Evolutionary conservation across 2,329 filamentous ascomycete species (phyloP).

Genomic region (Cladophialophora carrionii): DNA sequence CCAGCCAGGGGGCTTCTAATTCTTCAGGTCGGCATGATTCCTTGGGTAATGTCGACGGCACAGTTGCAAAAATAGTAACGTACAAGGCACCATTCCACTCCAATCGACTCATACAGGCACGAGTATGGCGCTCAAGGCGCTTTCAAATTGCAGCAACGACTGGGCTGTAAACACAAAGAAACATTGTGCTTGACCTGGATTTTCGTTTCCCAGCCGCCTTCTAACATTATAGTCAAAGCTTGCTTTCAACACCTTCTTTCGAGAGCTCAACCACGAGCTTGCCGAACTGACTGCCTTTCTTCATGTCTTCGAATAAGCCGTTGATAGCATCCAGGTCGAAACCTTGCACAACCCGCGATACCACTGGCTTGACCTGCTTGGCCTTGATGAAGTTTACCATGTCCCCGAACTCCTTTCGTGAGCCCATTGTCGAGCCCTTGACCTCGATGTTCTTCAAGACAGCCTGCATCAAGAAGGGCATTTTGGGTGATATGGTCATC

Average conservation of each 20-base stretch:
- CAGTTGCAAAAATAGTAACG: slow-evolving; percentile 15
- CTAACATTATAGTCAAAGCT: slow-evolving; percentile 42
- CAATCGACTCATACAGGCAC: not conserved
- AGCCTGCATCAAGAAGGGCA: slow-evolving; percentile 82
- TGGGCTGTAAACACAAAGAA: not conserved
- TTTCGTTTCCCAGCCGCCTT: not conserved
- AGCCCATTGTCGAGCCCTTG: slow-evolving; percentile 87
- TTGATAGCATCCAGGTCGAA: slow-evolving; percentile 79
- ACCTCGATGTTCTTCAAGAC: slow-evolving; percentile 88
- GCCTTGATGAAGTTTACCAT: slow-evolving; percentile 82
- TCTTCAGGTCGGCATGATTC: not conserved
- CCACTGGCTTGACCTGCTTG: slow-evolving; percentile 73
- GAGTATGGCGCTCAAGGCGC: not conserved
- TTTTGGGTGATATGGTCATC: slow-evolving; percentile 84
- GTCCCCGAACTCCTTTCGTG: slow-evolving; percentile 81
- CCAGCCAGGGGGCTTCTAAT: not conserved
- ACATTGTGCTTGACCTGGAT: not conserved
- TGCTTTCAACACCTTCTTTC: slow-evolving; percentile 43
- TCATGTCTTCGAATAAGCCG: slow-evolving; percentile 83
- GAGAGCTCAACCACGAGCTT: slow-evolving; percentile 81
- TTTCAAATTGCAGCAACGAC: not conserved
- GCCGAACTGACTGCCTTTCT: slow-evolving; percentile 81
- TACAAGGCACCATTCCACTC: not conserved
- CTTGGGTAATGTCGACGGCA: not conserved
- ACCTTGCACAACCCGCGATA: slow-evolving; percentile 74